A percentile compares a stretch with the other conserved stretches of the same genome.
These are phyloP conservation scores for Taphrina confusa DNA, from an alignment of 1,139 yeast genomes.

Conservation along the genomic window DNA sequence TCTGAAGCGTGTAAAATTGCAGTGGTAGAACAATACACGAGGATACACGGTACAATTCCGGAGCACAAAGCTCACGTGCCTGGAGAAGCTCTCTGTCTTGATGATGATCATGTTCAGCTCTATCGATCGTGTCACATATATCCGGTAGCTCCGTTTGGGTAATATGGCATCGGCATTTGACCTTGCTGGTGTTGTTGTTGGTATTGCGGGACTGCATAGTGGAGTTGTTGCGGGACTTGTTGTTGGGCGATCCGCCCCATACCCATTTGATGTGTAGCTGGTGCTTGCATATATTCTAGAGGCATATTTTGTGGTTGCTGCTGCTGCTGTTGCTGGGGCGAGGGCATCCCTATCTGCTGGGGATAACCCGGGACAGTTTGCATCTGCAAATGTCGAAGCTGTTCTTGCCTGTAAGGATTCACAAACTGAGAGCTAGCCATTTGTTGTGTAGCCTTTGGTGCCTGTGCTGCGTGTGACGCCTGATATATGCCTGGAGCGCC, in stretches of 20 bases:
- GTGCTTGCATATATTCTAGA: background rate
- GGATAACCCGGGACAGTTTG: conserved; percentile 18
- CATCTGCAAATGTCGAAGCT: conserved; percentile 21
- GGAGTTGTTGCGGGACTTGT: conserved; percentile 19
- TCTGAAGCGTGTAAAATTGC: no score
- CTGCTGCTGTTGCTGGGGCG: background rate
- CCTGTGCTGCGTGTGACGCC: background rate
- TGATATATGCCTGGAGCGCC: background rate
- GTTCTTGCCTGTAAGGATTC: conserved; percentile 22
- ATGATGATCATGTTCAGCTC: background rate
- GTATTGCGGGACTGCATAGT: background rate
- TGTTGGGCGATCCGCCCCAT: conserved; percentile 11
- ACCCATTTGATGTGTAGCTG: background rate
- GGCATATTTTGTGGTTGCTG: background rate
- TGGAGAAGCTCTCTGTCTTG: no score
- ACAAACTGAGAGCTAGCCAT: background rate
- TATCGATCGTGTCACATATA: background rate
- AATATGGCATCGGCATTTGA: conserved; percentile 16
- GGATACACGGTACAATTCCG: no score
- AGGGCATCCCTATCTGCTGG: background rate
- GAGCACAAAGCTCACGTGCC: no score
- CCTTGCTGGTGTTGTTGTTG: conserved; percentile 18
- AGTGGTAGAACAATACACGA: no score
- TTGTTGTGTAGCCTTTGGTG: background rate
- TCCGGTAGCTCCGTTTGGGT: background rate